A percentile compares a stretch with the other conserved stretches of the same genome.
Evolutionary conservation across 2,329 filamentous ascomycete species (phyloP).

Genomic region (Xylariales sp.): DNA sequence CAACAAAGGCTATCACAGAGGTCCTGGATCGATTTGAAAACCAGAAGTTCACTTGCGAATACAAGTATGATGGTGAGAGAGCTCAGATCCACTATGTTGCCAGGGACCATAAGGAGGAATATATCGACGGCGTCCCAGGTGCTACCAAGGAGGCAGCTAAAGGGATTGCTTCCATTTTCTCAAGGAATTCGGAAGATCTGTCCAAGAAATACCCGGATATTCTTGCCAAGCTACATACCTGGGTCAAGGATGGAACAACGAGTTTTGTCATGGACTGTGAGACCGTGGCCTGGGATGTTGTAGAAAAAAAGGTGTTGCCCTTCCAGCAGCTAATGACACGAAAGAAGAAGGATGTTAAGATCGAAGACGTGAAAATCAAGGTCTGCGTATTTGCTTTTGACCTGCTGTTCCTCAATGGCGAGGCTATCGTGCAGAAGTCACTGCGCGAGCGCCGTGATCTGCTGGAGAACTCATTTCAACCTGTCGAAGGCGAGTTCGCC

Average conservation of each 20-base stretch:
- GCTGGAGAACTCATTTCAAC: constrained; percentile 67
- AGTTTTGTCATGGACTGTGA: constrained; percentile 99
- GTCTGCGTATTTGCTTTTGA: constrained; percentile 98
- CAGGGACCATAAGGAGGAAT: constrained; percentile 68
- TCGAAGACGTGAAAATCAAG: constrained; percentile 92
- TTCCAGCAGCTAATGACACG: constrained; percentile 98
- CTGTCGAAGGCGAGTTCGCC: constrained; percentile 83
- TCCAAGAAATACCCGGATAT: constrained; percentile 98
- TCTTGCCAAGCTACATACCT: constrained; percentile 77
- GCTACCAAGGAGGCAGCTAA: constrained; percentile 62
- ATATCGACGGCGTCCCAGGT: constrained; percentile 55
- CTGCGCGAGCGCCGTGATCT: constrained; percentile 79
- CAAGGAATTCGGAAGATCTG: constrained; percentile 91
- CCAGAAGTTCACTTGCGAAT: constrained; percentile 95
- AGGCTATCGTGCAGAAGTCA: constrained; percentile 81
- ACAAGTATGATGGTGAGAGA: constrained; percentile 97
- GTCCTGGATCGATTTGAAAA: constrained; percentile 94
- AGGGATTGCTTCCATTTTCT: constrained; percentile 91
- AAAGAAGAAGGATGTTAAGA: constrained; percentile 94
- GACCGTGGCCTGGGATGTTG: constrained; percentile 94
- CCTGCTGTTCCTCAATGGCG: constrained; percentile 86
- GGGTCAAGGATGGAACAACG: constrained; percentile 86
- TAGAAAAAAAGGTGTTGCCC: constrained; percentile 89
- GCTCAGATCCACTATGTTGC: constrained; percentile 98
- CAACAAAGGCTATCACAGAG: constrained; percentile 96